These are phyloP conservation scores for Hanseniaspora lachancei DNA, from an alignment of 805 yeast species.

Conservation along the genomic window DNA sequence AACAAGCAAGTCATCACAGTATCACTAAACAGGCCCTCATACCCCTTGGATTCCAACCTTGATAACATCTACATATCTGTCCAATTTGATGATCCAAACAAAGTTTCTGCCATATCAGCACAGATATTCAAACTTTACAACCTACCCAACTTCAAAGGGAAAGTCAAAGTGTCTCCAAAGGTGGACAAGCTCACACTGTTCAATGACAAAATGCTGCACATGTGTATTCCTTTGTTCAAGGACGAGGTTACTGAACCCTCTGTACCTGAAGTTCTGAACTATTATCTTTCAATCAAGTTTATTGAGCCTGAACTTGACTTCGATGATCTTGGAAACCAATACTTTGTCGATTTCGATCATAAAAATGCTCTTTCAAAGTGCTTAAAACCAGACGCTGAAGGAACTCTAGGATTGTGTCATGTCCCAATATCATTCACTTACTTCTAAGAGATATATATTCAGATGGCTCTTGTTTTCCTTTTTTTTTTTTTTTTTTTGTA, in stretches of 20 bases:
- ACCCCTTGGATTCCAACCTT: background rate
- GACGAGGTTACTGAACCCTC: background rate
- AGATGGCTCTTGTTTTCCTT: no score
- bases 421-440: background rate
- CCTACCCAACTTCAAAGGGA: background rate
- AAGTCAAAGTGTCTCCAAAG: background rate
- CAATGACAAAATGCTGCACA: background rate
- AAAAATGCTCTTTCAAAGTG: background rate
- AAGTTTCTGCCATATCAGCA: conserved; percentile 2
- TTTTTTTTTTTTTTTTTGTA: no score
- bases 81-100: background rate
- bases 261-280: background rate
- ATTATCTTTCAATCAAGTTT: conserved; percentile 2
- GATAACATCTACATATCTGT: background rate
- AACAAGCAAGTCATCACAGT: background rate
- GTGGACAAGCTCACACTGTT: conserved; percentile 4
- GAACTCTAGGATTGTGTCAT: background rate
- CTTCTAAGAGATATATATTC: background rate
- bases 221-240: background rate
- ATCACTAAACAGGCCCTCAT: background rate
- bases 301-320: background rate
- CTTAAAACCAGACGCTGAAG: background rate
- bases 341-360: background rate
- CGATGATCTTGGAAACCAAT: background rate
- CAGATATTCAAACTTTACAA: background rate